phyloP scores from a whole-genome alignment of 2,329 filamentous ascomycete species.

The Trichocomaceae sp. region DNA sequence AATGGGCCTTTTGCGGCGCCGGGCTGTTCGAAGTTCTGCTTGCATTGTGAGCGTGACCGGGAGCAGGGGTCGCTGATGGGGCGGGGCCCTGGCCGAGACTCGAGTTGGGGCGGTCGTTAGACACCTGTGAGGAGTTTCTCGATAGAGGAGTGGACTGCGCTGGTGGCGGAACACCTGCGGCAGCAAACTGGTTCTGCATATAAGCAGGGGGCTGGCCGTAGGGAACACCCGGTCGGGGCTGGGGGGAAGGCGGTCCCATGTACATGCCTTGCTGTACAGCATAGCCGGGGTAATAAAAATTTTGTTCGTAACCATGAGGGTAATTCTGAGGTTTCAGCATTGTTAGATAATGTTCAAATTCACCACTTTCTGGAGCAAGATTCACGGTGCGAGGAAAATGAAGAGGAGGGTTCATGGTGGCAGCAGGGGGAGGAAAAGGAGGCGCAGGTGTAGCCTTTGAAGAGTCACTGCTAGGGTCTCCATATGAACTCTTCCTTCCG shows the following conservation, averaged over 20 bases:
- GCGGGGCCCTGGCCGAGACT: slow-evolving; percentile 54
- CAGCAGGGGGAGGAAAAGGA: background rate
- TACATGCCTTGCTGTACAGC: slow-evolving; percentile 34
- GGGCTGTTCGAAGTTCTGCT: slow-evolving; percentile 51
- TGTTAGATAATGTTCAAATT: slow-evolving; percentile 69
- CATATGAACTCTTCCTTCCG: slow-evolving; percentile 30
- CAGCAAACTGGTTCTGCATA: slow-evolving; percentile 48
- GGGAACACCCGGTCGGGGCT: slow-evolving; percentile 44
- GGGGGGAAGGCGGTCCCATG: slow-evolving; percentile 42
- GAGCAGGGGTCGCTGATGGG: slow-evolving; percentile 45
- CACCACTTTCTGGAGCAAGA: slow-evolving; percentile 61
- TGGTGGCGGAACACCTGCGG: slow-evolving; percentile 35
- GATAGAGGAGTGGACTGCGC: slow-evolving; percentile 67
- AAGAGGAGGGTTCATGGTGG: background rate
- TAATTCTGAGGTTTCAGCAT: slow-evolving; percentile 58
- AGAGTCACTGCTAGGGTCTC: slow-evolving; percentile 17
- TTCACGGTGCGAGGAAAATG: slow-evolving; percentile 38
- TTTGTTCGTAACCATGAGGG: slow-evolving; percentile 47
- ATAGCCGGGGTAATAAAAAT: slow-evolving; percentile 39
- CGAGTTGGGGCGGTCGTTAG: slow-evolving; percentile 58
- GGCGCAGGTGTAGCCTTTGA: slow-evolving; percentile 11
- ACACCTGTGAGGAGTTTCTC: slow-evolving; percentile 72
- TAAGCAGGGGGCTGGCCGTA: slow-evolving; percentile 43
- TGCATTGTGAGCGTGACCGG: slow-evolving; percentile 44
- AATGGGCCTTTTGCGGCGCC: slow-evolving; percentile 56